Evolutionary conservation across 768 basidiomycete species (phyloP), one percentile per base, ranked within the genome.

Genomic region (Amyloporia xantha): DNA sequence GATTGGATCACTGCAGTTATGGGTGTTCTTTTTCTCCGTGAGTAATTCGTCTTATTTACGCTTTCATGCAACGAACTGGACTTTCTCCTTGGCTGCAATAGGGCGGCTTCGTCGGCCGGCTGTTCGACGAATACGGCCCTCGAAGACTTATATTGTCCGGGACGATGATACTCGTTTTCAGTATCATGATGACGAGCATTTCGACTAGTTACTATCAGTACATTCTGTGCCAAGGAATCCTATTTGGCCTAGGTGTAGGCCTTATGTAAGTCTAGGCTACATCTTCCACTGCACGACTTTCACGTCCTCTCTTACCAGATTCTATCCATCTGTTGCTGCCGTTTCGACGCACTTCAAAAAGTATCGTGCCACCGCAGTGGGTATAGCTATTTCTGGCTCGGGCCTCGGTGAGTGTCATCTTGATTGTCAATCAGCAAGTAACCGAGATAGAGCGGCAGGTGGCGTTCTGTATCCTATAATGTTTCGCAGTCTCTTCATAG

Each of bases 391-490:
- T 1, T 77, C 85, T 27, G 88, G 88, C n/a, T 81, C 82, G 21
- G 77, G 82, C 48, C 41, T 53, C 7, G 87, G 87, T 38, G 80
- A 45, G 56, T 15, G 15, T 27, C 15, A 1, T 23, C n/a, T 19
- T 42, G 10, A 23, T 7, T n/a, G n/a, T n/a, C n/a, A n/a, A n/a
- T n/a, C n/a, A n/a, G 19, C 33, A 21, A 46, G 33, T 36, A 25
- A 10, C 19, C 15, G 30, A 33, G 15, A 15, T 23, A 7, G 3
- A 19, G 10, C 13, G 7, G 17, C 19, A 56, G 87, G 87, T 20
- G 84, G 84, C 9, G 80, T 85, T 2, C 65, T 82, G n/a, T 86
- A 78, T 54, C 81, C 84, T 0, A 75, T 86, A 42, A 67, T 82
- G 66, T 70, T 86, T 19, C 77, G 77, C 54, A 66, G 65, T 27